These are phyloP conservation scores for Silybum marianum DNA, from an alignment of 129 eudicot species.

Conservation along the genomic window DNA sequence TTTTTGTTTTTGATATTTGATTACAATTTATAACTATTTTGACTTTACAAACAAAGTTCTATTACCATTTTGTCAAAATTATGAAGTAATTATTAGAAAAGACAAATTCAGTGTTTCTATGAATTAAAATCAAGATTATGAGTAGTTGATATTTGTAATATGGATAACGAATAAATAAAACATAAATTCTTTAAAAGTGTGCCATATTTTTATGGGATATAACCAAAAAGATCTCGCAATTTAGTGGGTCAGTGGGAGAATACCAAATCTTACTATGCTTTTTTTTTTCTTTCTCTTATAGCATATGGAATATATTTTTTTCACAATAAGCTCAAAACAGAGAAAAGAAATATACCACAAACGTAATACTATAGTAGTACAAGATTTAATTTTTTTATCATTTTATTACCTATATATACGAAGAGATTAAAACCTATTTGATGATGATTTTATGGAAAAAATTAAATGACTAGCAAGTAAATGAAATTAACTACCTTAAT, in stretches of 20 bases:
- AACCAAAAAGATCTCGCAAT: not conserved
- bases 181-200: not conserved
- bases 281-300: not conserved
- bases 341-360: too few relatives aligned
- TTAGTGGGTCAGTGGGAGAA: constrained; percentile 13
- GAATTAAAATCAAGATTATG: not conserved
- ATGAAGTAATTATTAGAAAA: not conserved
- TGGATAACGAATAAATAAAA: not conserved
- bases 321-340: not conserved
- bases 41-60: not conserved
- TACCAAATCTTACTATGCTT: constrained; percentile 7
- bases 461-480: too few relatives aligned
- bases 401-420: not conserved
- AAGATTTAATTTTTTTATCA: not conserved
- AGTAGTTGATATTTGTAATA: not conserved
- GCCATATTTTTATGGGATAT: not conserved
- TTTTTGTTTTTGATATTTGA: not conserved
- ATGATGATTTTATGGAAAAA: not conserved
- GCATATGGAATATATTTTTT: not conserved
- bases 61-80: not conserved
- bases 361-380: not conserved
- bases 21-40: not conserved
- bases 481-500: not conserved
- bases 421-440: too few relatives aligned
- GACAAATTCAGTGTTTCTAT: constrained; percentile 4